These are phyloP conservation scores for Eucalyptus sp. DNA, from an alignment of 345 rosid genomes.

Conservation along the genomic window DNA sequence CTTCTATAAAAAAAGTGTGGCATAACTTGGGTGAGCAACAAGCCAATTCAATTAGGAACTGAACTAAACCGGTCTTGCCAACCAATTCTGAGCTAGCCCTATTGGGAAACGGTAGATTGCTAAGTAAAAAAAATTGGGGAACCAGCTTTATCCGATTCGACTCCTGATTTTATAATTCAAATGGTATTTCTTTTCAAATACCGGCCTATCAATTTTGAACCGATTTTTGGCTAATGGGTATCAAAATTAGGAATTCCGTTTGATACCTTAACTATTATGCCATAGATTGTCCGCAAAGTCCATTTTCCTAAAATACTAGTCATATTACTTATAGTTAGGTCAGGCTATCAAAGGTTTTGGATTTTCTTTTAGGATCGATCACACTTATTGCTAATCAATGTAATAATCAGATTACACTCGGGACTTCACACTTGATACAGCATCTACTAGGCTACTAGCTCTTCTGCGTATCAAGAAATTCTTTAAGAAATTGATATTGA, in stretches of 20 bases:
- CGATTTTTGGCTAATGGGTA: not conserved
- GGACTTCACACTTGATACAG: not conserved
- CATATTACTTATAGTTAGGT: not conserved
- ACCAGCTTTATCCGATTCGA: rapidly evolving
- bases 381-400: not conserved
- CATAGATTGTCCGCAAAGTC: not conserved
- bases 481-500: not conserved
- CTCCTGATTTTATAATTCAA: not conserved
- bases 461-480: not conserved
- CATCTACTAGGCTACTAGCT: not conserved
- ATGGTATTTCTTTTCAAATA: not conserved
- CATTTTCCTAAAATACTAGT: not conserved
- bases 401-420: not conserved
- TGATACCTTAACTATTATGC: not conserved
- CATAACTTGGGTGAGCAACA: rapidly evolving
- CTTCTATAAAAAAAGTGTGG: not conserved
- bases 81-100: not conserved
- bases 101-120: rapidly evolving
- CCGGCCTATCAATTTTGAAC: not conserved
- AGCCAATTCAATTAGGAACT: not conserved
- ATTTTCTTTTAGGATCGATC: not conserved
- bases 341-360: not conserved
- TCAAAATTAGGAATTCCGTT: not conserved
- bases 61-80: not conserved
- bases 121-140: not conserved